Conservation (phyloP, 1,284 basidiomycete genomes). For the Hypsizygus ulmarius region DNA sequence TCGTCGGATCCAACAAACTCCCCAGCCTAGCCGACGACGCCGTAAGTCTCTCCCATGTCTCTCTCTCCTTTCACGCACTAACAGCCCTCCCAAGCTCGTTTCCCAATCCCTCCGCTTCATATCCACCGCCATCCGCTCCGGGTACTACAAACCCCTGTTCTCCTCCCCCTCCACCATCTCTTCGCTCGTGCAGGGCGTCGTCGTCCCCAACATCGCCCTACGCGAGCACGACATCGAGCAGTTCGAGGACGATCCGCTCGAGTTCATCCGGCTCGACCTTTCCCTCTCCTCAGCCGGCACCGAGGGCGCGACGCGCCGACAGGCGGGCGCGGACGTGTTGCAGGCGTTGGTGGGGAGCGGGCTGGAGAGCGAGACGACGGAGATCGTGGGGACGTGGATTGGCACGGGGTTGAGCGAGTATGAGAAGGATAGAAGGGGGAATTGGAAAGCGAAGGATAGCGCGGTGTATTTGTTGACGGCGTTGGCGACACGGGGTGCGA, state of each 20-base stretch:
- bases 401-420: constrained; percentile 67
- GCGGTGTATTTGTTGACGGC: constrained; percentile 95
- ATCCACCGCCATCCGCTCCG: constrained; percentile 88
- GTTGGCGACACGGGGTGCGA: constrained; percentile 86
- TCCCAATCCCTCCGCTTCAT: constrained; percentile 93
- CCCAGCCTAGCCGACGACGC: constrained; percentile 77
- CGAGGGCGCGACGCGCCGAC: constrained; percentile 76
- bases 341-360: constrained; percentile 80
- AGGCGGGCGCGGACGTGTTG: constrained; percentile 91
- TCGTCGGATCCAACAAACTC: constrained; percentile 75
- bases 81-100: constrained; percentile 59
- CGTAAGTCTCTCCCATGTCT: constrained; percentile 46
- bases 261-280: constrained; percentile 91
- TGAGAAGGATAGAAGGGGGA: constrained; percentile 53
- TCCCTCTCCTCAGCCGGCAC: constrained; percentile 61
- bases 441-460: constrained; percentile 95
- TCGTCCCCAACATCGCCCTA: constrained; percentile 89
- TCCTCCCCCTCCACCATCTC: constrained; percentile 78
- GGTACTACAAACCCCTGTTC: constrained; percentile 71
- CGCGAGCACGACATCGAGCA: constrained; percentile 91
- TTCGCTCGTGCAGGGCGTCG: constrained; percentile 85
- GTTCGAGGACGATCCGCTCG: constrained; percentile 96
- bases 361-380: constrained; percentile 81
- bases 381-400: constrained; percentile 85
- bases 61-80: constrained; percentile 4